Conservation (phyloP, 78 protist genomes). For the Anaeramoeba flamelloides region DNA sequence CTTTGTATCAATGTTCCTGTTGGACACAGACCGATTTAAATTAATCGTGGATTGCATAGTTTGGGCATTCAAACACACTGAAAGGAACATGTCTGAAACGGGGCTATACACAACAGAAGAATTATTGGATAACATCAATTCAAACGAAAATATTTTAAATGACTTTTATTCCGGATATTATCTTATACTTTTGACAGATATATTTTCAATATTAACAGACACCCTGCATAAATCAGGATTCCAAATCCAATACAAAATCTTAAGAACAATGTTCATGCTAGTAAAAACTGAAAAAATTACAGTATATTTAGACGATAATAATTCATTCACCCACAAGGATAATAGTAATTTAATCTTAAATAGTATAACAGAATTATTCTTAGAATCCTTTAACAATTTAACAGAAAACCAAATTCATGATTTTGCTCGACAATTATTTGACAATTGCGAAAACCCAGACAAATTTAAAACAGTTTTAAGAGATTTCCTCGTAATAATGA, state of each 20-base stretch:
- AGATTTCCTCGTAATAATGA: slow-evolving; percentile 27
- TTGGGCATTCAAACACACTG: slow-evolving; percentile 82
- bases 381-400: neutral
- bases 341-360: neutral
- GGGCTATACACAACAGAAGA: slow-evolving; percentile 20
- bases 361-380: neutral
- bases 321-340: neutral
- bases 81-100: slow-evolving; percentile 61
- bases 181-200: slow-evolving; percentile 26
- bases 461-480: slow-evolving; percentile 30
- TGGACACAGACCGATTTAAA: slow-evolving; percentile 33
- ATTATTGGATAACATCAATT: neutral
- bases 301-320: neutral
- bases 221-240: slow-evolving; percentile 47
- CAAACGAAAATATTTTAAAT: slow-evolving; percentile 5
- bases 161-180: slow-evolving; percentile 31
- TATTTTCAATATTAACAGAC: slow-evolving; percentile 53
- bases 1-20: slow-evolving; percentile 9
- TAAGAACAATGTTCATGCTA: neutral
- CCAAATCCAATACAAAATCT: slow-evolving; percentile 3
- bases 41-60: slow-evolving; percentile 60
- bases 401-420: neutral
- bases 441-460: neutral
- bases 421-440: slow-evolving; percentile 13
- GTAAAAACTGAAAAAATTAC: neutral